Conservation (phyloP, 345 rosid genomes). For the Acer campestre region DNA sequence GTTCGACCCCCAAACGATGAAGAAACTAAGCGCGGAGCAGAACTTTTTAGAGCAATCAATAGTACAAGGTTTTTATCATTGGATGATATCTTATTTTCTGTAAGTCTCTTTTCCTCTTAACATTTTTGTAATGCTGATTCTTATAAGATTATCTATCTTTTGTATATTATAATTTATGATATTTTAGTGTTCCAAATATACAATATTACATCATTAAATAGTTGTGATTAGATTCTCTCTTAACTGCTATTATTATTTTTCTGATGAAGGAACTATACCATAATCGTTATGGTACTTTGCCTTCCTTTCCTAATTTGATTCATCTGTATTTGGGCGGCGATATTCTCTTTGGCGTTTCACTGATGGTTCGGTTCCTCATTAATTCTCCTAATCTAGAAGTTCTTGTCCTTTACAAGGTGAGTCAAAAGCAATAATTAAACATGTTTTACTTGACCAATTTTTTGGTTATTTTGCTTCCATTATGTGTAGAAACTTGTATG, state of each 20-base stretch:
- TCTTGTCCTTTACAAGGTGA: neutral
- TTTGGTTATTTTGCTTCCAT: no score
- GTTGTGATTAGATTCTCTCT: no score
- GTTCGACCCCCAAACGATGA: neutral
- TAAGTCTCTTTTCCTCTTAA: neutral
- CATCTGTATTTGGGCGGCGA: neutral
- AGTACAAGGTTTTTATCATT: neutral
- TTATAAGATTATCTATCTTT: no score
- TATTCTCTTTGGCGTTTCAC: neutral
- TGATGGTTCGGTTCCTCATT: neutral
- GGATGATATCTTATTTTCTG: neutral
- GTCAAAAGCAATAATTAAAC: neutral
- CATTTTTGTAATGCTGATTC: no score
- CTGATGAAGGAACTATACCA: neutral
- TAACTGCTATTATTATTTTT: neutral
- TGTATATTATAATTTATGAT: no score
- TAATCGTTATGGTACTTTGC: neutral
- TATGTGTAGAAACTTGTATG: no score
- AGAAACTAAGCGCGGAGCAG: neutral
- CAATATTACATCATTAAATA: no score
- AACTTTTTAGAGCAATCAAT: neutral
- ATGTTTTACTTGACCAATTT: no score
- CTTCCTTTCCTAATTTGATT: neutral
- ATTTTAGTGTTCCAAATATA: no score
- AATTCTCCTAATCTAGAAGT: conserved; percentile 1